Conservation (phyloP, 345 rosid genomes). For the Cardamine resedifolia region DNA sequence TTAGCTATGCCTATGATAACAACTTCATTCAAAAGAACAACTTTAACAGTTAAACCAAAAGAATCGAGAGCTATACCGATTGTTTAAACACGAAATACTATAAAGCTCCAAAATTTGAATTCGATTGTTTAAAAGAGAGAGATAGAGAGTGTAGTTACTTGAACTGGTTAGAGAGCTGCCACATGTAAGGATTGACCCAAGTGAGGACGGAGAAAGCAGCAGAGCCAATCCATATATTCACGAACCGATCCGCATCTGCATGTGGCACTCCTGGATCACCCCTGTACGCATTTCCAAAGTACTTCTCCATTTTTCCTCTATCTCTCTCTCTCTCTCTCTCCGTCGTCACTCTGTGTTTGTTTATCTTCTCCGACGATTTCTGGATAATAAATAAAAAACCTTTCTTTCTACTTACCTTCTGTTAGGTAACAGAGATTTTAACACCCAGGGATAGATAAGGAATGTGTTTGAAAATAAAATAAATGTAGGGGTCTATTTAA, state of each 20-base stretch:
- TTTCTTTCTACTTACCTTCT: background rate
- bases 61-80: background rate
- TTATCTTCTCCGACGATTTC: constrained; percentile 21
- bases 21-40: background rate
- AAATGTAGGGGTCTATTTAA: background rate
- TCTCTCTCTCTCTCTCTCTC: background rate
- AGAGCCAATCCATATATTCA: constrained; percentile 86
- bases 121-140: background rate
- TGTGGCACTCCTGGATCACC: constrained; percentile 98
- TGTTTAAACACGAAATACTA: background rate
- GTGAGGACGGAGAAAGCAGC: constrained; percentile 66
- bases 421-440: constrained; percentile 22
- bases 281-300: constrained; percentile 84
- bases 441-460: no score
- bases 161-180: constrained; percentile 78
- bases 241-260: constrained; percentile 64
- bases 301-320: constrained; percentile 65
- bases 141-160: constrained; percentile 49
- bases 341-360: background rate
- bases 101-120: background rate
- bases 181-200: constrained; percentile 70
- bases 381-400: constrained; percentile 14
- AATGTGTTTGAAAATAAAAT: background rate
- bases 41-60: background rate
- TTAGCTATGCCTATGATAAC: background rate